Evolutionary conservation across 768 basidiomycete genomes (phyloP), one percentile per base, ranked within the genome.

Genomic region (Pisolithus tinctorius): DNA sequence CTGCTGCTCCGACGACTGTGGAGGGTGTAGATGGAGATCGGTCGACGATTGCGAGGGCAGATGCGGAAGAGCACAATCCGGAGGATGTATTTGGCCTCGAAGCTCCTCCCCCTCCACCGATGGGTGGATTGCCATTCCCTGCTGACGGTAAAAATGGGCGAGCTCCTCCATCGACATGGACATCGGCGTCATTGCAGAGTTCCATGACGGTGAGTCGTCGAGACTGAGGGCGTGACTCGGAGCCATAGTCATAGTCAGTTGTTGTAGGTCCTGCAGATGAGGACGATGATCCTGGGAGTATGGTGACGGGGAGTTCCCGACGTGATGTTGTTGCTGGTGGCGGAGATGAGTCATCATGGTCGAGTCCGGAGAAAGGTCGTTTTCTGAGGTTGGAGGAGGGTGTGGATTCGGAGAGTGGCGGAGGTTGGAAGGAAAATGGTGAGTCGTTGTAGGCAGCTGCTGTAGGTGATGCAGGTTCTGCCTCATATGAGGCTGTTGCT

Each of bases 201-300:
- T 90, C 88, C 86, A 89, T 79, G 78, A 90, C 83, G 68, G 83
- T 77, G 78, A 90, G 81, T 54, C 88, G 72, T 60, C 88, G 78
- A 71, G 84, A 86, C 63, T 85, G 82, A 56, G 88, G 88, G 60
- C 88, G 76, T 61, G 84, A 87, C 58, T 87, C 86, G 57, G 76
- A 64, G 23, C 81, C 87, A 69, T 86, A 84, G 50, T 84, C 83
- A 74, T 84, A 82, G 41, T 75, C 74, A 48, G 34, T 34, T 13
- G 34, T 4, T 34, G 57, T 50, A 64, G 58, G 55, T 65, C 63
- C 63, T 57, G 60, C 34, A 61, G 63, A 23, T 31, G 30, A 31
- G 30, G 30, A 8, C 41, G 59, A 58, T 25, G 43, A 44, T 44
- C 43, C 43, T 13, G 43, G 27, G 43, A 27, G 43, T 27, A 45